A percentile compares a stretch with the other conserved stretches of the same genome.
phyloP scores from a whole-genome alignment of 2,329 filamentous ascomycete species.

The Microsporum ferrugineum region DNA sequence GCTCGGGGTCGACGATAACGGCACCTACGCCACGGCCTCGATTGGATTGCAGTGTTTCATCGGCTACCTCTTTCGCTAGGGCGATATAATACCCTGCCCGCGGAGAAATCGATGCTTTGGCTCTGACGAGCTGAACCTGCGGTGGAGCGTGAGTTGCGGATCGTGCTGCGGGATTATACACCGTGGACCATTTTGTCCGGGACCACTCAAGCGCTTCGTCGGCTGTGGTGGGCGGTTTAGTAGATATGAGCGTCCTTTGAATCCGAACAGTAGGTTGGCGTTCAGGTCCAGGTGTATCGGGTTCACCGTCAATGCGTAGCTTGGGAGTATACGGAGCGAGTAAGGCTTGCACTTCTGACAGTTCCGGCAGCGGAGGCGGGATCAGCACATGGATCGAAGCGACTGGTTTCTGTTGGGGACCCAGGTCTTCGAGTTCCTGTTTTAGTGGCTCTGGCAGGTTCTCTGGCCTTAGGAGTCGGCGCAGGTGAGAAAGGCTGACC shows the following conservation, averaged over 20 bases:
- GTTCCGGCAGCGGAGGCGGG: constrained; percentile 30
- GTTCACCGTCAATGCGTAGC: constrained; percentile 1
- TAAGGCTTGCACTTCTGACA: constrained; percentile 24
- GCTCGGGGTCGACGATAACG: constrained; percentile 36
- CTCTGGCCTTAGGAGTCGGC: constrained; percentile 31
- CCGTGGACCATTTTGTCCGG: constrained; percentile 32
- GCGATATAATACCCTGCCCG: constrained; percentile 30
- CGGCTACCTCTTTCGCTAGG: constrained; percentile 29
- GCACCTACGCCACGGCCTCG: constrained; percentile 33
- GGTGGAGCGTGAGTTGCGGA: constrained; percentile 34
- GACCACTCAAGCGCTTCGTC: constrained; percentile 35
- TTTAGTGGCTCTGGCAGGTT: constrained; percentile 24
- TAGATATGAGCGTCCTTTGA: constrained; percentile 28
- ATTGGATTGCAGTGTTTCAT: constrained; percentile 27
- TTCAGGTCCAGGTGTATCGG: constrained; percentile 4
- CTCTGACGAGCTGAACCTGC: constrained; percentile 26
- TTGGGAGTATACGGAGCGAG: constrained; percentile 29
- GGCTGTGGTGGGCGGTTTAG: constrained; percentile 30
- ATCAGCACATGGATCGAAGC: constrained; percentile 32
- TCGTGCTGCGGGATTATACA: constrained; percentile 36
- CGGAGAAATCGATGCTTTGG: constrained; percentile 27
- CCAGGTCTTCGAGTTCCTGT: background rate
- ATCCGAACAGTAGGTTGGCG: constrained; percentile 17
- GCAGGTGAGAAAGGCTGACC: constrained; percentile 28
- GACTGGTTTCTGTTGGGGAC: constrained; percentile 7